These are phyloP conservation scores for Colletotrichum sp. DNA, from an alignment of 2,329 filamentous ascomycete genomes.

Conservation along the genomic window DNA sequence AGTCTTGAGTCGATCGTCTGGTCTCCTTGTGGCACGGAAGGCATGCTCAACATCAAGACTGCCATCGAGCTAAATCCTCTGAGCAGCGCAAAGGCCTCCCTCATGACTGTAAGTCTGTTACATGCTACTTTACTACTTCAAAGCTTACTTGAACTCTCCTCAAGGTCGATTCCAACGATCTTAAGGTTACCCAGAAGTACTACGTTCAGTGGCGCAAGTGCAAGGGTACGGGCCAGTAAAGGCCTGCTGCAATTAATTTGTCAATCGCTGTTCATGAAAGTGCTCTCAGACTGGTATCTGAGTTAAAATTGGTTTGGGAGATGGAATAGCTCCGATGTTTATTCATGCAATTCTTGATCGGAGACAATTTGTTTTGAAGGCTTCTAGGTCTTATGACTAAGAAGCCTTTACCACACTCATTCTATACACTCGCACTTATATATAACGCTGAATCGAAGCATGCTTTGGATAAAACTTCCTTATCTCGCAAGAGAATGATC, in stretches of 20 bases:
- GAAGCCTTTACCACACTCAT: background rate
- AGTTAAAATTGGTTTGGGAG: background rate
- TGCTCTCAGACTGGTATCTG: background rate
- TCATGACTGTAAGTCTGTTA: slow-evolving; percentile 29
- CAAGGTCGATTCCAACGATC: background rate
- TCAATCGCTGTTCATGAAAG: background rate
- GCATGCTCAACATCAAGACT: slow-evolving; percentile 59
- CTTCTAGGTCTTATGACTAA: rapidly evolving
- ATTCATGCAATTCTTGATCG: background rate
- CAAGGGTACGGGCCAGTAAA: background rate
- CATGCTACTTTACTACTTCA: background rate
- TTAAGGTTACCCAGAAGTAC: background rate
- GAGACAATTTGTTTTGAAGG: background rate
- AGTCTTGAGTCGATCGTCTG: slow-evolving; percentile 51
- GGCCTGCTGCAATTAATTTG: background rate
- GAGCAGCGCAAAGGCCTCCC: slow-evolving; percentile 19
- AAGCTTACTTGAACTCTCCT: background rate
- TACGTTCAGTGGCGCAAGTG: background rate
- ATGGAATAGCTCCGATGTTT: rapidly evolving
- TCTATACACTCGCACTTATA: background rate
- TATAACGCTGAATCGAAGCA: background rate
- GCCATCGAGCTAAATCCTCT: slow-evolving; percentile 41
- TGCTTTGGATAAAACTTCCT: background rate
- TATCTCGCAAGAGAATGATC: background rate
- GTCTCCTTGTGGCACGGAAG: slow-evolving; percentile 55